Conservation (phyloP, 495 filamentous ascomycete species). For the Penicillium silybi region DNA sequence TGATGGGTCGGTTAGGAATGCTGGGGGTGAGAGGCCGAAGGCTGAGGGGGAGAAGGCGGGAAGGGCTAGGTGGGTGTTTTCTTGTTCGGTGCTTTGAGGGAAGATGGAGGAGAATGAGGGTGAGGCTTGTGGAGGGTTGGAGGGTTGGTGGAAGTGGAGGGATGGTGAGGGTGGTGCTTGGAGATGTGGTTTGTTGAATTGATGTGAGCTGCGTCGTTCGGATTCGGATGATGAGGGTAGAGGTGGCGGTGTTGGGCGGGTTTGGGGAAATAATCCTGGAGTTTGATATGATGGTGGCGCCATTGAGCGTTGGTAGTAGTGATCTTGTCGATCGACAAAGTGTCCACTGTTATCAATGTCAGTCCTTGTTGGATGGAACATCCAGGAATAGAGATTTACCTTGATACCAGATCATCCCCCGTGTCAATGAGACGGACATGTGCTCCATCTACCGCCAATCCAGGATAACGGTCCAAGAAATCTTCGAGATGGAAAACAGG, state of each 20-base stretch:
- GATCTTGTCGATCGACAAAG: constrained; percentile 19
- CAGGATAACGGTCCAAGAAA: constrained; percentile 76
- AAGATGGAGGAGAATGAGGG: constrained; percentile 22
- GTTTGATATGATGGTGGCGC: constrained; percentile 13
- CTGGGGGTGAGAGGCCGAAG: constrained; percentile 30
- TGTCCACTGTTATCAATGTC: not conserved
- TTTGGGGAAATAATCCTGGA: constrained; percentile 9
- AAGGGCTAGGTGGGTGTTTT: constrained; percentile 15
- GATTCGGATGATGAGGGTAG: constrained; percentile 9
- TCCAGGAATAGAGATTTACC: constrained; percentile 21
- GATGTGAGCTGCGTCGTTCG: constrained; percentile 10
- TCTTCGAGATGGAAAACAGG: constrained; percentile 81
- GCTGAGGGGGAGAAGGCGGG: constrained; percentile 32
- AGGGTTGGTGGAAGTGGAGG: constrained; percentile 18
- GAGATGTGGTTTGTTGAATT: constrained; percentile 1
- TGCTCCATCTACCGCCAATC: constrained; percentile 47
- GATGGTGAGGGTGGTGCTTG: constrained; percentile 11
- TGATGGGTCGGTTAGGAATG: constrained; percentile 26
- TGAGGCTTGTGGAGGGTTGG: constrained; percentile 8
- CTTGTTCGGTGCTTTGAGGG: constrained; percentile 4
- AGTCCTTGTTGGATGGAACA: not conserved
- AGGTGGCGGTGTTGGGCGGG: constrained; percentile 9
- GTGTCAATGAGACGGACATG: constrained; percentile 56
- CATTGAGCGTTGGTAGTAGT: constrained; percentile 18
- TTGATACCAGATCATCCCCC: constrained; percentile 46